These are phyloP conservation scores for Fusarium cyanostomum DNA, from an alignment of 2,329 filamentous ascomycete genomes.

Conservation along the genomic window DNA sequence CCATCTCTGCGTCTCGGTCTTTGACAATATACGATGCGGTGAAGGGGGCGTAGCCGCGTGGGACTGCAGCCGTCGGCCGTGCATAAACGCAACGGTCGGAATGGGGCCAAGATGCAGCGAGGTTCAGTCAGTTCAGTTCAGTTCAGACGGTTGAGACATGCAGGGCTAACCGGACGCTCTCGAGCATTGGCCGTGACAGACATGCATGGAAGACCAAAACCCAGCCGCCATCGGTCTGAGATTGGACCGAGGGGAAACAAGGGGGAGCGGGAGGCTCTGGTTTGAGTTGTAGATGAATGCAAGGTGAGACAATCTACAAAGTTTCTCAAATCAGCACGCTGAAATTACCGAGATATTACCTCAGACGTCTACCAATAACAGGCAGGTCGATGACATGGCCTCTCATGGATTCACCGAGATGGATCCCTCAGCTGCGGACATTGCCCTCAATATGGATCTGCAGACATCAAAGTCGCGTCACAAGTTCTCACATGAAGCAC, in stretches of 20 bases:
- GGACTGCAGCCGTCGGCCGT: background rate
- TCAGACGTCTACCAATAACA: too few relatives aligned
- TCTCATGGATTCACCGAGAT: slow-evolving; percentile 11
- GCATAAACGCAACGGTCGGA: slow-evolving; percentile 1
- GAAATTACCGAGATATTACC: slow-evolving; percentile 5
- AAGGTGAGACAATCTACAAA: slow-evolving; percentile 16
- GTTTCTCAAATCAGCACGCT: slow-evolving; percentile 1
- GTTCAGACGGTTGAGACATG: background rate
- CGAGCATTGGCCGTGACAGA: background rate
- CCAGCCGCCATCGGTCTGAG: background rate
- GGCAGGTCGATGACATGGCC: too few relatives aligned
- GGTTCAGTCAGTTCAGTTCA: slow-evolving; percentile 1
- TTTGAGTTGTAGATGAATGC: slow-evolving; percentile 26
- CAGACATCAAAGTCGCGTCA: slow-evolving; percentile 5
- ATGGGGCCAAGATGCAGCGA: slow-evolving; percentile 1
- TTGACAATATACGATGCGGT: slow-evolving; percentile 22
- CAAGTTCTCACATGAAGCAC: slow-evolving; percentile 1
- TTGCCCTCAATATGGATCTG: slow-evolving; percentile 17
- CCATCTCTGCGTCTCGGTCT: slow-evolving; percentile 5
- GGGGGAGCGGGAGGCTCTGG: background rate
- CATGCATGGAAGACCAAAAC: background rate
- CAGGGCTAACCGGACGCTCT: slow-evolving; percentile 1
- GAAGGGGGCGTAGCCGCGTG: slow-evolving; percentile 7
- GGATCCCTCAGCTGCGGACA: background rate
- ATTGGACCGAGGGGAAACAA: background rate